Evolutionary conservation across 495 filamentous ascomycete genomes (phyloP).

Genomic region (Penicillium coffeae): DNA sequence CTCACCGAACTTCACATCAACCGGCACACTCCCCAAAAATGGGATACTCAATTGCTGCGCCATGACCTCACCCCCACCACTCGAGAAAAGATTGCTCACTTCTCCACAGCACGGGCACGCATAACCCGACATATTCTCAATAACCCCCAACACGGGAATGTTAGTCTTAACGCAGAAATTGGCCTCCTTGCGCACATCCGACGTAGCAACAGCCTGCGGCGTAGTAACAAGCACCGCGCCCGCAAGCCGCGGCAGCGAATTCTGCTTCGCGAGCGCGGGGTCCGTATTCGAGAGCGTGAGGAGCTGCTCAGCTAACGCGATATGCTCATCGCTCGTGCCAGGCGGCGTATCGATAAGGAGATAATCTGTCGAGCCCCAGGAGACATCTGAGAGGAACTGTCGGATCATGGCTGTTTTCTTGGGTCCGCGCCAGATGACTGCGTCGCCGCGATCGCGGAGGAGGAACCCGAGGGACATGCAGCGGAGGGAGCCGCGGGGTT

Average conservation of each 20-base stretch:
- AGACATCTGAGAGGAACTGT: slow-evolving; percentile 87
- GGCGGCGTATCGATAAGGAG: slow-evolving; percentile 94
- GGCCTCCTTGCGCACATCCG: slow-evolving; percentile 92
- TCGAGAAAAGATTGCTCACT: slow-evolving; percentile 87
- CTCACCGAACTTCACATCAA: slow-evolving; percentile 71
- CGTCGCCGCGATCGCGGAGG: slow-evolving; percentile 74
- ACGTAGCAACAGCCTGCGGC: slow-evolving; percentile 88
- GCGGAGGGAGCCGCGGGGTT: slow-evolving; percentile 57
- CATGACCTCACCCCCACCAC: slow-evolving; percentile 88
- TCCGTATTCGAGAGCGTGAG: slow-evolving; percentile 48
- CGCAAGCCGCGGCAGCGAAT: slow-evolving; percentile 45
- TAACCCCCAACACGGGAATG: slow-evolving; percentile 77
- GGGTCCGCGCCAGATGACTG: slow-evolving; percentile 94
- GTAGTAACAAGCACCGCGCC: slow-evolving; percentile 96
- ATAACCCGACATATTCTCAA: slow-evolving; percentile 98
- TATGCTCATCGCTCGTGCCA: slow-evolving; percentile 96
- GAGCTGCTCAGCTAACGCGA: slow-evolving; percentile 84
- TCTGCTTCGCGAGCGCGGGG: slow-evolving; percentile 16
- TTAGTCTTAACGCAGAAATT: slow-evolving; percentile 91
- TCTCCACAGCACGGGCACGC: slow-evolving; percentile 93
- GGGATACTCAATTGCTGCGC: slow-evolving; percentile 75
- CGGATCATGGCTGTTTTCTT: slow-evolving; percentile 99
- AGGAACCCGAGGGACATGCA: slow-evolving; percentile 96
- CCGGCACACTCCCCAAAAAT: slow-evolving; percentile 84
- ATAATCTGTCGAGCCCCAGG: slow-evolving; percentile 86